Evolutionary conservation across 139 green algal genomes (phyloP).

Genomic region (Micractinium sp.): DNA sequence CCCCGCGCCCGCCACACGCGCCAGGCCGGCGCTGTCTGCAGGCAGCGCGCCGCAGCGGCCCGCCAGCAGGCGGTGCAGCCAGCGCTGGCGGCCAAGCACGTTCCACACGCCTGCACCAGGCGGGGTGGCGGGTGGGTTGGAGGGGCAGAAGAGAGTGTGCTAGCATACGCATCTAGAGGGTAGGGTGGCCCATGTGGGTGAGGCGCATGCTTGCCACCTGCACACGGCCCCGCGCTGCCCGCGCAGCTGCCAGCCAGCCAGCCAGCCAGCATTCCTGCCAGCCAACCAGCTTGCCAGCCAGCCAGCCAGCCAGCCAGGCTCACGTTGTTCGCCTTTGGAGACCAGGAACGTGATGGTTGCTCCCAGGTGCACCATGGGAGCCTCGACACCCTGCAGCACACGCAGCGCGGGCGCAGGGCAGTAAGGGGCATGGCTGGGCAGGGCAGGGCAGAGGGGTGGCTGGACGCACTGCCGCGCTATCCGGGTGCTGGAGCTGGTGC

Average conservation of each 20-base stretch:
- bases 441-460: neutral
- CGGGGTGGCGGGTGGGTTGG: neutral
- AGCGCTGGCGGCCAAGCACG: neutral
- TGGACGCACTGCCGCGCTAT: neutral
- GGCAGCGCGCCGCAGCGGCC: neutral
- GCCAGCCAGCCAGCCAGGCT: neutral
- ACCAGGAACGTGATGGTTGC: constrained; percentile 78
- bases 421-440: too few relatives aligned
- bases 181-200: too few relatives aligned
- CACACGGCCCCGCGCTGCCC: too few relatives aligned
- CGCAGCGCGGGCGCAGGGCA: neutral
- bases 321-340: constrained; percentile 19
- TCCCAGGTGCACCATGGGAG: constrained; percentile 92
- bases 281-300: too few relatives aligned
- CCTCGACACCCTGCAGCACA: constrained; percentile 72
- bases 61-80: neutral
- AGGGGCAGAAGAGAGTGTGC: neutral
- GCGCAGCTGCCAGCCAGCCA: neutral
- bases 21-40: neutral
- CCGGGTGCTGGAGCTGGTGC: too few relatives aligned
- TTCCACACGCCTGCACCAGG: constrained; percentile 2
- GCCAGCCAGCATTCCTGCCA: too few relatives aligned
- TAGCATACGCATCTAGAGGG: neutral
- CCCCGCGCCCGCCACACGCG: neutral
- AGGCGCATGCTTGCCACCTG: too few relatives aligned